Evolutionary conservation across 768 basidiomycete species (phyloP).

Genomic region (Mycena haematopus): DNA sequence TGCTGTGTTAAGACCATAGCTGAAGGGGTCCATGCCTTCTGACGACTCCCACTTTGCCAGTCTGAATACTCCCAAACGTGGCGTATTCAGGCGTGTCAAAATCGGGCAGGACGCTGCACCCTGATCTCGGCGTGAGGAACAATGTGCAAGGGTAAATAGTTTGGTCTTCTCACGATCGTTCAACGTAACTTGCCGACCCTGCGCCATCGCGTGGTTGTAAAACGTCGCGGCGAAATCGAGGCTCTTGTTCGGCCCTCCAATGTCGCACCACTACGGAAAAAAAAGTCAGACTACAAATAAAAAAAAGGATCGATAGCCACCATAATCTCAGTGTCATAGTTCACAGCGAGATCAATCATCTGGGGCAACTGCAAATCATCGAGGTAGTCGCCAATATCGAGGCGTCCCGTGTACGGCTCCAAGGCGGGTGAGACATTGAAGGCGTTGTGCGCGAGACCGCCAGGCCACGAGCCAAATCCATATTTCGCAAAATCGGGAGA

Average conservation of each 20-base stretch:
- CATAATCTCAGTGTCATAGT: slow-evolving; percentile 62
- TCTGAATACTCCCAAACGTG: slow-evolving; percentile 51
- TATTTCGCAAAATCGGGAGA: slow-evolving; percentile 59
- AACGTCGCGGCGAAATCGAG: slow-evolving; percentile 51
- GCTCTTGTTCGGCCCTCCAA: slow-evolving; percentile 56
- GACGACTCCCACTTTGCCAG: slow-evolving; percentile 61
- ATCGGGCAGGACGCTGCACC: slow-evolving; percentile 55
- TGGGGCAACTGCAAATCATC: slow-evolving; percentile 58
- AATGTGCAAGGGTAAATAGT: too few species aligned
- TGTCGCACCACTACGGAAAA: slow-evolving; percentile 60
- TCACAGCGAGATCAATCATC: slow-evolving; percentile 52
- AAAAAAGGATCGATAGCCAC: slow-evolving; percentile 35
- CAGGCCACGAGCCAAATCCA: slow-evolving; percentile 58
- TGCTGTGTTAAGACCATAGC: slow-evolving; percentile 54
- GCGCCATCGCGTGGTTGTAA: slow-evolving; percentile 47
- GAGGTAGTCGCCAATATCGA: slow-evolving; percentile 56
- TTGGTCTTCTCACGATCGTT: slow-evolving; percentile 42
- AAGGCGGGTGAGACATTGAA: slow-evolving; percentile 52
- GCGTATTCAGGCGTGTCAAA: slow-evolving; percentile 65
- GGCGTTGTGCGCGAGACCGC: slow-evolving; percentile 56
- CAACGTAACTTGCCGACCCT: slow-evolving; percentile 54
- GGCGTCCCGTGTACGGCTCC: slow-evolving; percentile 60
- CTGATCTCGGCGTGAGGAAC: not conserved
- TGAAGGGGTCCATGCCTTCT: slow-evolving; percentile 62
- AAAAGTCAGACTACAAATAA: too few species aligned